Percentiles rank a stretch among this genome's conserved stretches.
phyloP scores from a whole-genome alignment of 495 filamentous ascomycete species.

The Xylaria scruposa region DNA sequence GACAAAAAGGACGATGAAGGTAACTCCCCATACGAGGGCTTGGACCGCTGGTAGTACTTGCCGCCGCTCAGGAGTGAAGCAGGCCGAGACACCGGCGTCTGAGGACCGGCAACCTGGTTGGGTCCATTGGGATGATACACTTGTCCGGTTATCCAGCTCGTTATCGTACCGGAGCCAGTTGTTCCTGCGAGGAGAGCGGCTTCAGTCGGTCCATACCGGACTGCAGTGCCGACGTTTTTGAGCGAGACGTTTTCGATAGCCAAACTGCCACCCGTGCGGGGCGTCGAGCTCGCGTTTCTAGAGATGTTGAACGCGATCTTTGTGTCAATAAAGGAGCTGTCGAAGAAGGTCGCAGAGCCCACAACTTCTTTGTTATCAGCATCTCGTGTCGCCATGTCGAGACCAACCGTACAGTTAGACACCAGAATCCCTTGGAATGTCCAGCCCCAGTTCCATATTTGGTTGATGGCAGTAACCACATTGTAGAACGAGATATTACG shows the following conservation, averaged over 20 bases:
- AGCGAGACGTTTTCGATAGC: conserved; percentile 72
- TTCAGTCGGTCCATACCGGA: conserved; percentile 57
- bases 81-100: conserved; percentile 47
- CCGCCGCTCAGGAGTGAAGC: conserved; percentile 44
- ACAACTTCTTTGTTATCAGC: conserved; percentile 57
- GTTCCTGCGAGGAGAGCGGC: conserved; percentile 63
- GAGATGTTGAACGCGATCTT: conserved; percentile 57
- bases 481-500: conserved; percentile 71
- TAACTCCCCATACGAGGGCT: conserved; percentile 70
- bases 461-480: conserved; percentile 59
- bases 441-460: conserved; percentile 61
- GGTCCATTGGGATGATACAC: conserved; percentile 51
- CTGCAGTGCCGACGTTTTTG: conserved; percentile 58
- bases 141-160: conserved; percentile 52
- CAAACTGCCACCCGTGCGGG: conserved; percentile 56
- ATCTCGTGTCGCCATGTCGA: conserved; percentile 62
- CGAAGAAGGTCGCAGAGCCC: conserved; percentile 77
- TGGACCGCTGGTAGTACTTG: conserved; percentile 67
- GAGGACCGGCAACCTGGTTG: conserved; percentile 40
- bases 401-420: conserved; percentile 66
- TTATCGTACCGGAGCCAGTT: conserved; percentile 56
- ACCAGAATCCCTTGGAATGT: conserved; percentile 74
- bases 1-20: conserved; percentile 66
- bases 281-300: conserved; percentile 55
- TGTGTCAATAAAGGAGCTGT: conserved; percentile 76